These are phyloP conservation scores for Nannizzia gypsea DNA, from an alignment of 2,329 filamentous ascomycete species.

Conservation along the genomic window DNA sequence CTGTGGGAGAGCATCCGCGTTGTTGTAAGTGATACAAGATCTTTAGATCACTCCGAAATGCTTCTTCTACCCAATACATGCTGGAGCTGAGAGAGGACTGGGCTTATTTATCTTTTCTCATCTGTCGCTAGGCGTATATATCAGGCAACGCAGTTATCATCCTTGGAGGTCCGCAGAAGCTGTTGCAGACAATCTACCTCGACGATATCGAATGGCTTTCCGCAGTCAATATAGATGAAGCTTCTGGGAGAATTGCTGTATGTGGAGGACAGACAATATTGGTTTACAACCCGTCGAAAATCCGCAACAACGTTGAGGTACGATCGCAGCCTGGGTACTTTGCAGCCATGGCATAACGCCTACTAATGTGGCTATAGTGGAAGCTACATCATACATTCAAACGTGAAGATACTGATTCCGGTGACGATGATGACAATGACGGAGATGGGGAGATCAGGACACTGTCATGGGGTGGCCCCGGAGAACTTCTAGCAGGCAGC, in stretches of 20 bases:
- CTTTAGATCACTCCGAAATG: no score
- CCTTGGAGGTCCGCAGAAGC: conserved; percentile 58
- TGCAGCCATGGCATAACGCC: not conserved
- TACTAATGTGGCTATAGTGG: conserved; percentile 11
- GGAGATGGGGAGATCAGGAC: conserved; percentile 46
- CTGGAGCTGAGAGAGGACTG: not conserved
- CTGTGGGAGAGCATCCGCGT: conserved; percentile 61
- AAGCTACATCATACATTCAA: not conserved
- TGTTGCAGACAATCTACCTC: conserved; percentile 85
- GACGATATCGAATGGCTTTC: conserved; percentile 58
- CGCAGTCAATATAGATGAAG: conserved; percentile 69
- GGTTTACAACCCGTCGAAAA: conserved; percentile 64
- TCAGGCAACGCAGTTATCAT: conserved; percentile 80
- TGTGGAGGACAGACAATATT: conserved; percentile 56
- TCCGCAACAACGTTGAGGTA: conserved; percentile 62
- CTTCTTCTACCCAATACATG: conserved; percentile 2
- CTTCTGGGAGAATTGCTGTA: conserved; percentile 71
- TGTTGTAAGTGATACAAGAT: conserved; percentile 44
- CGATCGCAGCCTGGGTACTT: conserved; percentile 17
- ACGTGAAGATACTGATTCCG: conserved; percentile 31
- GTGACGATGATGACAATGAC: conserved; percentile 48
- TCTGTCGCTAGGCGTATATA: conserved; percentile 58
- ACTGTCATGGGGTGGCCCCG: conserved; percentile 76
- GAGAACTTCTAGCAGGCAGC: conserved; percentile 73
- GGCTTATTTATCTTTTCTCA: conserved; percentile 7